Conservation (phyloP, 225 moss, liverwort and hornwort genomes). For the Sphagnum tenellum region DNA sequence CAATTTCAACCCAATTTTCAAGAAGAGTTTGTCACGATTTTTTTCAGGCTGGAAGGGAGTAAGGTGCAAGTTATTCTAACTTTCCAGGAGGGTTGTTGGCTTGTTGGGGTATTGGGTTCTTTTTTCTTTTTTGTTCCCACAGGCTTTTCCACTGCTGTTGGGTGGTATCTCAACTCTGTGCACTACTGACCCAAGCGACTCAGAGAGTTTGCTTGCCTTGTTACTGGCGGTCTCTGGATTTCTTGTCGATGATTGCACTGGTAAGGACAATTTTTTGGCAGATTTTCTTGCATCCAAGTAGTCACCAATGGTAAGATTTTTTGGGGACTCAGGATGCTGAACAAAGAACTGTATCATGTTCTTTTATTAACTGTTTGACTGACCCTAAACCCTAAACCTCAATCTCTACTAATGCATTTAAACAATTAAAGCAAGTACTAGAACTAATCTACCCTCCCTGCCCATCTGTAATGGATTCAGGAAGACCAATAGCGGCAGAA, state of each 20-base stretch:
- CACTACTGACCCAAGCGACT: conserved; percentile 31
- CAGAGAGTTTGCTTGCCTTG: conserved; percentile 38
- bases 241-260: conserved; percentile 49
- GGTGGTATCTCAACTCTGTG: conserved; percentile 47
- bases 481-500: conserved; percentile 46
- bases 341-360: no score
- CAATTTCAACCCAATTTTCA: no score
- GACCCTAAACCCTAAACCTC: neutral
- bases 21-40: no score
- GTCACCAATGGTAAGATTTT: neutral
- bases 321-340: no score
- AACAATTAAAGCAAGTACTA: neutral
- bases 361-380: neutral
- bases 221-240: conserved; percentile 63
- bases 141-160: conserved; percentile 66
- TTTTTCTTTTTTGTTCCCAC: conserved; percentile 7
- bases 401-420: neutral
- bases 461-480: conserved; percentile 21
- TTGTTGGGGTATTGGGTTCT: neutral
- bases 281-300: neutral
- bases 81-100: neutral
- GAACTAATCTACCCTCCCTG: neutral
- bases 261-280: conserved; percentile 17
- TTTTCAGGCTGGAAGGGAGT: no score
- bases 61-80: no score